These are phyloP conservation scores for Ophiostoma triangulosporum DNA, from an alignment of 2,329 filamentous ascomycete genomes.

Conservation along the genomic window DNA sequence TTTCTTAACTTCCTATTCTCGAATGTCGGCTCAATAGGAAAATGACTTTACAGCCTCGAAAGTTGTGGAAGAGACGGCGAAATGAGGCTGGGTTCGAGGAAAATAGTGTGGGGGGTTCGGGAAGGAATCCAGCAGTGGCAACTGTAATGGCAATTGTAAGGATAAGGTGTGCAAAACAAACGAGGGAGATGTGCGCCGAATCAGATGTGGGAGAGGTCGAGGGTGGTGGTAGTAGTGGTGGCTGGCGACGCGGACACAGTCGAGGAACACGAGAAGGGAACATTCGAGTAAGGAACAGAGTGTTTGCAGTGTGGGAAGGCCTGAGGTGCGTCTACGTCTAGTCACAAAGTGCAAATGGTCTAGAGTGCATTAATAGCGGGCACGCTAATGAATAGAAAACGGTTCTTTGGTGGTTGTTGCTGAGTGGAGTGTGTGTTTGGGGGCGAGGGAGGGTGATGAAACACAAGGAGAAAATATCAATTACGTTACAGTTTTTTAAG, in stretches of 20 bases:
- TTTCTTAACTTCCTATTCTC: background rate
- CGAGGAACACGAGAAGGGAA: background rate
- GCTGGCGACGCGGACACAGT: background rate
- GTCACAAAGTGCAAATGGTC: too few relatives aligned
- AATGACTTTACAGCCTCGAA: too few relatives aligned
- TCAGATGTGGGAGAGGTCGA: background rate
- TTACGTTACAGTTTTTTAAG: too few relatives aligned
- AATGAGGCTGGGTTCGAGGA: background rate
- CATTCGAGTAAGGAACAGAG: background rate
- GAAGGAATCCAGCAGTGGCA: background rate
- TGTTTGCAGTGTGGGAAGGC: too few relatives aligned
- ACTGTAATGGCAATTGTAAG: too few relatives aligned
- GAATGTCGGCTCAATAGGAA: background rate
- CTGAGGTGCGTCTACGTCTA: too few relatives aligned
- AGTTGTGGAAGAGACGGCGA: background rate
- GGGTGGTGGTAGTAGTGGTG: background rate
- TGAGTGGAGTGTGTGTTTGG: too few relatives aligned
- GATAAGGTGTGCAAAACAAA: background rate
- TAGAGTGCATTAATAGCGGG: too few relatives aligned
- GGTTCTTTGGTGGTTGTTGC: too few relatives aligned
- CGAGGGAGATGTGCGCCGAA: background rate
- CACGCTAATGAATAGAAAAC: too few relatives aligned
- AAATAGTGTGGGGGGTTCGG: background rate
- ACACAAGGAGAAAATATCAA: too few relatives aligned
- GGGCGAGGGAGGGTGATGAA: too few relatives aligned